Evolutionary conservation across 2,329 filamentous ascomycete genomes (phyloP), one percentile per base, ranked within the genome.

Genomic region (Fusarium beomiforme): DNA sequence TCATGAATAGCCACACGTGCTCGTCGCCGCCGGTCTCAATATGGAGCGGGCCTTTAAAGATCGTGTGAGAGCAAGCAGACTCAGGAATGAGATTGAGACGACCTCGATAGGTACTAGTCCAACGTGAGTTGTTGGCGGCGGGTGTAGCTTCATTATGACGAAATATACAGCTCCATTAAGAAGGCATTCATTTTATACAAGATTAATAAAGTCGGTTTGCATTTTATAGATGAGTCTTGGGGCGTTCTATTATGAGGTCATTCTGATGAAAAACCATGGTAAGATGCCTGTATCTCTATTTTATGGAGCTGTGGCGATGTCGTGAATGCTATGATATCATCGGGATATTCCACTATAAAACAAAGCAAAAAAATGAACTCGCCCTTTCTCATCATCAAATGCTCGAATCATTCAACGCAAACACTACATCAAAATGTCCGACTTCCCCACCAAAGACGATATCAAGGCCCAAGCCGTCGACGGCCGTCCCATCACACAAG

Each of bases 1-100:
- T 62, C 0, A 75, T 64, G 42, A 82, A 82, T 2, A 76, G 72
- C 80, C 80, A 82, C 0, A 53, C 36, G 3, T 59, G 58, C 14
- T 67, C 62, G 12, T 65, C 51, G 10, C 55, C 64, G 6, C 26
- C 17, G 4, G 33, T 46, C 21, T 70, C 67, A 23, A 78, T 72
- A 36, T 80, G 78, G 2, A 79, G 8, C 0, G 78, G 79, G 0
- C 79, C 79, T 7, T 72, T 51, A 26, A 73, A 74, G 11, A 73
- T 55, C 9, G 49, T 61, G 16, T 73, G 36, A 8, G 68, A 64
- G 24, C 64, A 59, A 2, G 24, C 34, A 1, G 56, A 39, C 0
- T 34, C 36, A 6, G 69, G 47, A 42, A 79, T 73, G 14, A 80
- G 64, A 49, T 70, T 51, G 29, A 61, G 61, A 2, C 56, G 56